A percentile compares a stretch with the other conserved stretches of the same genome.
Conservation (phyloP, 768 basidiomycete genomes). For the Russula dissimulans region DNA sequence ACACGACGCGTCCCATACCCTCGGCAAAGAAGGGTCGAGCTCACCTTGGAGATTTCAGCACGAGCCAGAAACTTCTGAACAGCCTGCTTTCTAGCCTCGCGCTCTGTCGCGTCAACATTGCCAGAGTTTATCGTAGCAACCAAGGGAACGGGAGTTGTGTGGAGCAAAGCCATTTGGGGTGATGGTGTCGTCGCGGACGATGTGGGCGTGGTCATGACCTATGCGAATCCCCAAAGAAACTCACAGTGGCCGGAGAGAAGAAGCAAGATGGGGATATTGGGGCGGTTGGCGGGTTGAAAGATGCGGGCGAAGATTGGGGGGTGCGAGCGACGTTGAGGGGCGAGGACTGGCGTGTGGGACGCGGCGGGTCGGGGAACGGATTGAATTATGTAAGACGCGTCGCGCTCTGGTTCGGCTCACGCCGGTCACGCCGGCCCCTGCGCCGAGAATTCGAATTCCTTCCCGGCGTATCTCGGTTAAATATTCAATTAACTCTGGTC, state of each 20-base stretch:
- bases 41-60: conserved; percentile 73
- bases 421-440: conserved; percentile 15
- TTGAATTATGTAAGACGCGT: conserved; percentile 21
- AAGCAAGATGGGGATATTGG: neutral
- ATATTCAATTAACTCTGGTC: neutral
- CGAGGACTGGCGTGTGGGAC: conserved; percentile 20
- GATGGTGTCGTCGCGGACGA: conserved; percentile 79
- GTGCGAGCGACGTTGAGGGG: conserved; percentile 5
- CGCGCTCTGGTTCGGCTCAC: conserved; percentile 17
- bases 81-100: conserved; percentile 55
- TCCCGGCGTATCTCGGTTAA: neutral
- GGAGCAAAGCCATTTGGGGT: conserved; percentile 57
- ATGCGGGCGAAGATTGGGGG: neutral
- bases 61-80: conserved; percentile 70
- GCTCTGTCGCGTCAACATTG: conserved; percentile 37
- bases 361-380: conserved; percentile 17
- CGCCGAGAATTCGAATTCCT: conserved; percentile 9
- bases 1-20: conserved; percentile 16
- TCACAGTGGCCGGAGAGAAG: neutral
- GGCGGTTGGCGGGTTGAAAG: neutral
- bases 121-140: conserved; percentile 25
- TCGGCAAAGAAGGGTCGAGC: conserved; percentile 29
- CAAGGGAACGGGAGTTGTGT: conserved; percentile 34
- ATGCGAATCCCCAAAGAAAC: neutral
- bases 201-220: conserved; percentile 63